phyloP scores from a whole-genome alignment of 192 early-diverging fungal species.

The Geranomyces variabilis region DNA sequence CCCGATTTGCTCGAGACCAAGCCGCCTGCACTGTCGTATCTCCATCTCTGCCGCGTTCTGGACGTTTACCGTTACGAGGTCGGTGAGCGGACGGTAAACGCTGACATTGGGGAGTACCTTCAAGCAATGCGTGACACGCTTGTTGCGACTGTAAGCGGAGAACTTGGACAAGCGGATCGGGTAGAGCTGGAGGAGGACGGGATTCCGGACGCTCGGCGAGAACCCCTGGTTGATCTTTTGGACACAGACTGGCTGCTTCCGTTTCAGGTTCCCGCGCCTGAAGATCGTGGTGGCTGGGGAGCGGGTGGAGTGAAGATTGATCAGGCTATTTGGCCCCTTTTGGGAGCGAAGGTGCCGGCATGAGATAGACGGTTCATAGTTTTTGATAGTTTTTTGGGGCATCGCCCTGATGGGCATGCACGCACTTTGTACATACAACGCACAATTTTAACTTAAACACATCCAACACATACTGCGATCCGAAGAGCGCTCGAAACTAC shows the following conservation, averaged over 20 bases:
- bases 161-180: background rate
- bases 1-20: conserved; percentile 74
- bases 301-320: background rate
- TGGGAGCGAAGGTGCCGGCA: background rate
- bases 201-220: conserved; percentile 4
- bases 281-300: conserved; percentile 27
- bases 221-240: conserved; percentile 23
- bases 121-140: conserved; percentile 70
- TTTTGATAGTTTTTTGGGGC: too few species aligned
- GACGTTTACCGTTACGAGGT: conserved; percentile 88
- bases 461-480: too few species aligned
- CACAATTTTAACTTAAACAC: too few species aligned
- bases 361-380: too few species aligned
- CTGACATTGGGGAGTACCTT: conserved; percentile 78
- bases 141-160: background rate
- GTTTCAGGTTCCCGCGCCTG: conserved; percentile 31
- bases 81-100: conserved; percentile 69
- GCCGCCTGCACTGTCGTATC: conserved; percentile 47
- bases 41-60: conserved; percentile 75
- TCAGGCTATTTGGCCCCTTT: background rate
- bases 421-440: too few species aligned
- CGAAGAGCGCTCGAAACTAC: too few species aligned
- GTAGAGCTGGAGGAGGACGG: conserved; percentile 26
- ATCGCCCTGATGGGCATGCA: too few species aligned
- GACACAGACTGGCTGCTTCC: conserved; percentile 33